Evolutionary conservation across 352 stramenopile genomes (phyloP), one percentile per base, ranked within the genome.

Genomic region (Phytophthora crassamura): DNA sequence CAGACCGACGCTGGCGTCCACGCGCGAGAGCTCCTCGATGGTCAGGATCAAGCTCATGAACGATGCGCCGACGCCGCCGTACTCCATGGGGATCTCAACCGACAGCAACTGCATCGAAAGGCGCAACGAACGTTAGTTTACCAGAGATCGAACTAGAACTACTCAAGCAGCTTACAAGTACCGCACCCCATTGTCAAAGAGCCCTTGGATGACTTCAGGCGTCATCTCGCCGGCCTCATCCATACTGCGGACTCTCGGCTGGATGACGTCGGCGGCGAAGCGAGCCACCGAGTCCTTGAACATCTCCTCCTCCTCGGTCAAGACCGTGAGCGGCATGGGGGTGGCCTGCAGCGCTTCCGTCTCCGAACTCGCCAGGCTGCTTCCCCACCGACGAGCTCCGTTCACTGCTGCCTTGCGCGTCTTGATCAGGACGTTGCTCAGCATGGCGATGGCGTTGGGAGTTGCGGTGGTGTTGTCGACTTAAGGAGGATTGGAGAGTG

Each of bases 1-100:
- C 33, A 99, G 89, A n/a, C 89, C 90, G 3, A 99, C 92, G 11
- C 90, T 94, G 1, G 96, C 92, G 74, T 99, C 97, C 7, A 99
- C 86, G 52, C 91, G 84, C 8, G 94, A 97, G 7, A 99, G 79
- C 83, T 99, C 96, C 80, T 99, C 94, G 42, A 99, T 97, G 2
- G 93, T 96, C 46, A 99, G 81, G 56, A 91, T 96, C 7, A 97
- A 80, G 35, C 86, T 95, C 72, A 98, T 98, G 74, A 99, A 99
- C 8, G 81, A 96, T 10, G 97, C 86, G 5, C 90, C 95, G n/a
- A 85, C 90, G 35, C 97, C 97, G 39, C 89, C 90, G 72, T 95
- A 97, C 49, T 97, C 80, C 64, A 93, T 85, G 9, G 93, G 93
- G 47, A 98, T 97, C 82, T 99, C 90, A 54, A 99, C 91, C 6